A percentile compares a stretch with the other conserved stretches of the same genome.
Conservation (phyloP, 768 basidiomycete genomes). For the Kwoniella sp. region DNA sequence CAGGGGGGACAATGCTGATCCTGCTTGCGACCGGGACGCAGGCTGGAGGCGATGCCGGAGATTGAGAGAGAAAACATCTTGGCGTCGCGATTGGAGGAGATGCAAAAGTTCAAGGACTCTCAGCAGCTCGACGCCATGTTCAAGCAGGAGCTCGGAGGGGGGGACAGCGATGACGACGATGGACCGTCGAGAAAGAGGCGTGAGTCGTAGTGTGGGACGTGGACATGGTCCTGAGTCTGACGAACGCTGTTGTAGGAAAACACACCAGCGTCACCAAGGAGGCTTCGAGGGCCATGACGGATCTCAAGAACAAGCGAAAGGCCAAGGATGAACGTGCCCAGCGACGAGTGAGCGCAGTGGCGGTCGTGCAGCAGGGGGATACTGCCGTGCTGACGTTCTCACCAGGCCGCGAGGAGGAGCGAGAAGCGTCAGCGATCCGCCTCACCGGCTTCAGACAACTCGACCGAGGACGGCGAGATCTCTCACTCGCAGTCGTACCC, state of each 20-base stretch:
- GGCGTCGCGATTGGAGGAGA: constrained; percentile 71
- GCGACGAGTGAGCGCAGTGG: constrained; percentile 58
- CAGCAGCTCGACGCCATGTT: constrained; percentile 66
- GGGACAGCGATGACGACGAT: constrained; percentile 46
- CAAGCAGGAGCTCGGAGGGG: constrained; percentile 28
- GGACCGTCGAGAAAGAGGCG: constrained; percentile 68
- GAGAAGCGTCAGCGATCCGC: constrained; percentile 57
- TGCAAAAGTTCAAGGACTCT: constrained; percentile 69
- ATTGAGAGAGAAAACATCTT: constrained; percentile 84
- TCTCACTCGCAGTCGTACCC: constrained; percentile 15
- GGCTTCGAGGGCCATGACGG: constrained; percentile 50
- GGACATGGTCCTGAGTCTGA: background rate
- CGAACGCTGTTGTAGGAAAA: constrained; percentile 56
- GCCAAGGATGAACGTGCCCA: constrained; percentile 77
- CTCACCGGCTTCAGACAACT: constrained; percentile 78
- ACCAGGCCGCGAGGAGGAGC: constrained; percentile 59
- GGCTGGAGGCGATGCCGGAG: constrained; percentile 74
- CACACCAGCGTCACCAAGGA: constrained; percentile 55
- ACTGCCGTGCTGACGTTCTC: constrained; percentile 40
- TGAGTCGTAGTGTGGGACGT: constrained; percentile 50
- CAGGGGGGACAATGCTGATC: background rate
- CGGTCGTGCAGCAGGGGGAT: background rate
- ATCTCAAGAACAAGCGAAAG: constrained; percentile 77
- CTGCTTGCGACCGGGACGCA: constrained; percentile 44
- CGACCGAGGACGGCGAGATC: constrained; percentile 63